phyloP scores from a whole-genome alignment of 805 yeast genomes.

The Teunomyces lycoperdinae region DNA sequence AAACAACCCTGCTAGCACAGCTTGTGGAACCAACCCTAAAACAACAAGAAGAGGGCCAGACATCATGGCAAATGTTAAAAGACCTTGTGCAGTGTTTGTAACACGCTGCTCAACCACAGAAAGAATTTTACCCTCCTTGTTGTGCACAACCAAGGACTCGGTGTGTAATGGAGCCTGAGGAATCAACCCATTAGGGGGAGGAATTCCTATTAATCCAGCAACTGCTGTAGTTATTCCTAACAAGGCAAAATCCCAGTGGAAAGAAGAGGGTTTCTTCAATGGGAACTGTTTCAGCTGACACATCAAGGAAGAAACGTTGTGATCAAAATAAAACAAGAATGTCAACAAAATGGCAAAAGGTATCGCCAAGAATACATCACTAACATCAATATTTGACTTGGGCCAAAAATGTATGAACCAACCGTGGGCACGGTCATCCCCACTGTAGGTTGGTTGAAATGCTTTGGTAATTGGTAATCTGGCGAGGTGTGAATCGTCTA shows the following conservation, averaged over 20 bases:
- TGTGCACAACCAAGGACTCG: conserved; percentile 61
- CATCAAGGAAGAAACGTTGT: conserved; percentile 89
- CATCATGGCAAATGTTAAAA: conserved; percentile 84
- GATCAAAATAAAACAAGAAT: conserved; percentile 87
- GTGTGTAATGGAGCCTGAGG: conserved; percentile 98
- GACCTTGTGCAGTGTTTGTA: conserved; percentile 82
- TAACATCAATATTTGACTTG: conserved; percentile 51
- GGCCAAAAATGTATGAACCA: conserved; percentile 84
- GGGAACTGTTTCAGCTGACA: conserved; percentile 85
- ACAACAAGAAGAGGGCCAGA: conserved; percentile 80
- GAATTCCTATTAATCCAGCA: conserved; percentile 84
- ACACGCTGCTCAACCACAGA: conserved; percentile 86
- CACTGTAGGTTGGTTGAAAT: conserved; percentile 63
- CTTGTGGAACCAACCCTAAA: conserved; percentile 84
- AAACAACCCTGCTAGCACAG: conserved; percentile 87
- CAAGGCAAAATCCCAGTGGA: conserved; percentile 88
- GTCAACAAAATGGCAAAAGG: conserved; percentile 91
- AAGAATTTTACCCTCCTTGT: conserved; percentile 35
- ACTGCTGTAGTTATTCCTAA: conserved; percentile 85
- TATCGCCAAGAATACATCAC: conserved; percentile 80
- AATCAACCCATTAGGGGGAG: conserved; percentile 94
- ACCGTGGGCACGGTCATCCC: conserved; percentile 46
- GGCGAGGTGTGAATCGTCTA: conserved; percentile 55
- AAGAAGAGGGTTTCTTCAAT: conserved; percentile 78
- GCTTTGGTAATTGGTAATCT: conserved; percentile 68